phyloP scores from a whole-genome alignment of 345 rosid genomes.

The Boechera divaricarpa region DNA sequence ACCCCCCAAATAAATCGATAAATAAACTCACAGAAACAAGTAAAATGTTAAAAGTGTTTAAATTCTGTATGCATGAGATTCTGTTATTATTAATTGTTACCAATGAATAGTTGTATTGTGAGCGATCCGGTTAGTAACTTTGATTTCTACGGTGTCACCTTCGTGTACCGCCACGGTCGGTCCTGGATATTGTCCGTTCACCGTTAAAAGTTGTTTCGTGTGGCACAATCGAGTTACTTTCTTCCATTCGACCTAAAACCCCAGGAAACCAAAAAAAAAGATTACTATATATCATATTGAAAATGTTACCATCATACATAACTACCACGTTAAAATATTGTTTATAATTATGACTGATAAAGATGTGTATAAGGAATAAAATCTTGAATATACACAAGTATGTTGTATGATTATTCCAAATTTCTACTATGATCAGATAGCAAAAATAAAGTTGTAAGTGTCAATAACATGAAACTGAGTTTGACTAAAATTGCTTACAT shows the following conservation, averaged over 20 bases:
- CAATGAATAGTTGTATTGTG: constrained; percentile 67
- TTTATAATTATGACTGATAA: not conserved
- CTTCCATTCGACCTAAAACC: constrained; percentile 55
- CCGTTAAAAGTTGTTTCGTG: constrained; percentile 62
- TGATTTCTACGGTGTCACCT: constrained; percentile 67
- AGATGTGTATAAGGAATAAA: not conserved
- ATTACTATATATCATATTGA: not conserved
- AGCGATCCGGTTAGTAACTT: constrained; percentile 57
- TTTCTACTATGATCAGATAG: not conserved
- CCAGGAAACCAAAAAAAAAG: not conserved
- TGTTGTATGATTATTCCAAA: not conserved
- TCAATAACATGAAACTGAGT: not conserved
- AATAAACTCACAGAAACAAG: not conserved
- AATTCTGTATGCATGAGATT: constrained; percentile 35
- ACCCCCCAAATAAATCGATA: not conserved
- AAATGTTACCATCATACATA: constrained; percentile 4
- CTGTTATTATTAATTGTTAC: constrained; percentile 27
- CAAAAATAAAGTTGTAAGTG: not conserved
- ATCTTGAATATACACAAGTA: not conserved
- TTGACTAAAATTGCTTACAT: constrained; percentile 36
- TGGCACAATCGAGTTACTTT: constrained; percentile 62
- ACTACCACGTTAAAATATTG: not conserved
- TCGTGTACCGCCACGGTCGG: constrained; percentile 68
- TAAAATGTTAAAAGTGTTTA: not conserved
- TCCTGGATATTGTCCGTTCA: constrained; percentile 72